Evolutionary conservation across 495 filamentous ascomycete species (phyloP).

Genomic region (Daldinia loculata): DNA sequence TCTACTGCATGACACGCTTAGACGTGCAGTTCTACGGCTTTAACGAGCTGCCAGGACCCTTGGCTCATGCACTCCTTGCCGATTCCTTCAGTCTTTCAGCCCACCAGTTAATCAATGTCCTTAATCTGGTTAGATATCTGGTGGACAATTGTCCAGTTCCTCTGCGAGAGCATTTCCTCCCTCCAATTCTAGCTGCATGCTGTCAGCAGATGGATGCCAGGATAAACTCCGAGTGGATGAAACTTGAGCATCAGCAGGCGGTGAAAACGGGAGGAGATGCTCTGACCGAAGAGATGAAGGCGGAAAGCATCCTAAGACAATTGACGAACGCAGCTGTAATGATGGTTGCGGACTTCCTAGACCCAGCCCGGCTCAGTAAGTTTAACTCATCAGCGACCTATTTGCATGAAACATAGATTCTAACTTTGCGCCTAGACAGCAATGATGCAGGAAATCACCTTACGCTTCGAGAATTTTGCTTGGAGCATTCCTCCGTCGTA

Average conservation of each 20-base stretch:
- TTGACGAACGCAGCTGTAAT: constrained; percentile 90
- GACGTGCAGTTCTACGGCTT: constrained; percentile 90
- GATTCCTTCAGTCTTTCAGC: constrained; percentile 86
- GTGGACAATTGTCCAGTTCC: constrained; percentile 90
- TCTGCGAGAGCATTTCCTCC: constrained; percentile 80
- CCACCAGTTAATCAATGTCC: constrained; percentile 89
- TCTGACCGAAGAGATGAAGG: constrained; percentile 95
- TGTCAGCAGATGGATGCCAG: constrained; percentile 89
- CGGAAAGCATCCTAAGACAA: constrained; percentile 94
- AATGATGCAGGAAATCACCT: constrained; percentile 51
- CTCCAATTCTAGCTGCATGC: constrained; percentile 80
- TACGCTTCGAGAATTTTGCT: constrained; percentile 78
- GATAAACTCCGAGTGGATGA: constrained; percentile 86
- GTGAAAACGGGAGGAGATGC: constrained; percentile 67
- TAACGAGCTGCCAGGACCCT: constrained; percentile 79
- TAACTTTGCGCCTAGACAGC: background rate
- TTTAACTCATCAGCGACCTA: constrained; percentile 2
- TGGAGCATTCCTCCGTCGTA: constrained; percentile 78
- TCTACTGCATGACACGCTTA: constrained; percentile 91
- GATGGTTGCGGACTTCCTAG: constrained; percentile 86
- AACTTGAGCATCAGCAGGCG: constrained; percentile 64
- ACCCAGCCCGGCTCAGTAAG: constrained; percentile 70
- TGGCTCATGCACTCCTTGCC: constrained; percentile 84
- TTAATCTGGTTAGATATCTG: constrained; percentile 84
- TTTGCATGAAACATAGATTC: constrained; percentile 26